phyloP scores from a whole-genome alignment of 148 eudicot genomes.

The Camellia granthamiana region DNA sequence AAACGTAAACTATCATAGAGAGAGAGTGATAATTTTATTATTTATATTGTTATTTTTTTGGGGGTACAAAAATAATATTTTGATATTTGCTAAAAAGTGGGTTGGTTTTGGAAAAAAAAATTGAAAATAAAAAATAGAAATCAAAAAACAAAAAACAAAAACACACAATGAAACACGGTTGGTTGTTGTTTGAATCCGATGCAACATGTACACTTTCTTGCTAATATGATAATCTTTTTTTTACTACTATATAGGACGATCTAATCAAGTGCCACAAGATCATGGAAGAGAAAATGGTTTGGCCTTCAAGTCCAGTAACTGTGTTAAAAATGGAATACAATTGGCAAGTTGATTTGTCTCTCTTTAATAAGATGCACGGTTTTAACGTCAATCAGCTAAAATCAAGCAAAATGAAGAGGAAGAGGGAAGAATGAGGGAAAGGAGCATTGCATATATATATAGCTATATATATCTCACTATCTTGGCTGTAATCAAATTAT shows the following conservation, averaged over 20 bases:
- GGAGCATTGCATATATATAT: neutral
- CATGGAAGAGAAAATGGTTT: constrained; percentile 15
- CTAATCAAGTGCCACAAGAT: constrained; percentile 24
- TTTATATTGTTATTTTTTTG: too few species aligned
- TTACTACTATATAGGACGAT: constrained; percentile 17
- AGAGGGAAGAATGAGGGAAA: constrained; percentile 9
- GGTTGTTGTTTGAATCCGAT: neutral
- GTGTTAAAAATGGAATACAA: constrained; percentile 23
- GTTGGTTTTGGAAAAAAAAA: too few species aligned
- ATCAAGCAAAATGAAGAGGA: constrained; percentile 14
- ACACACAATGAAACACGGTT: neutral
- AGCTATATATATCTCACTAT: too few species aligned
- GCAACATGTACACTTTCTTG: neutral
- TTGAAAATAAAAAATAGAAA: too few species aligned
- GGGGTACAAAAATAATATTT: too few species aligned
- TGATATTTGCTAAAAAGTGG: too few species aligned
- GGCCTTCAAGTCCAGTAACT: constrained; percentile 40
- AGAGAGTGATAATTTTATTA: too few species aligned
- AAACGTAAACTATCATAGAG: too few species aligned
- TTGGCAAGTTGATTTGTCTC: constrained; percentile 9
- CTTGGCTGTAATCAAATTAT: too few species aligned
- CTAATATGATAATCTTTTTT: neutral
- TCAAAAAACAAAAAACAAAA: too few species aligned
- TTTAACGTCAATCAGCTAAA: neutral
- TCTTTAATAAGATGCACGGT: neutral